Percentiles rank a stretch among this genome's conserved stretches.
These are phyloP conservation scores for Suillus decipiens DNA, from an alignment of 768 basidiomycete species.

Conservation along the genomic window DNA sequence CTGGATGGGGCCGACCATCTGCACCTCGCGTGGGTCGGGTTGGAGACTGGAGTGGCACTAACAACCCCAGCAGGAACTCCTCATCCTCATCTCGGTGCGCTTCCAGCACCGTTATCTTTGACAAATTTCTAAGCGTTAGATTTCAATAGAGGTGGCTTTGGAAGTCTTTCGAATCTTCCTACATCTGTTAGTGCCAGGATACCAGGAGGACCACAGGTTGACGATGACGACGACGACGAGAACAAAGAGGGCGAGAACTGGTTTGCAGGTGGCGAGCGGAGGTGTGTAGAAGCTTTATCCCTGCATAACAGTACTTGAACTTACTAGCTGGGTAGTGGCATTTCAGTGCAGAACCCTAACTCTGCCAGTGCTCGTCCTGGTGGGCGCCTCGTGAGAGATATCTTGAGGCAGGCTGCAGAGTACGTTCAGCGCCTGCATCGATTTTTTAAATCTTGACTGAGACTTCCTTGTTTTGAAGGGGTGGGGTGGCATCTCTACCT, in stretches of 20 bases:
- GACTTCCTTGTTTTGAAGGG: neutral
- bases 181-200: slow-evolving; percentile 20
- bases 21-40: slow-evolving; percentile 52
- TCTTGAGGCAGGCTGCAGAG: slow-evolving; percentile 82
- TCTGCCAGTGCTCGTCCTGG: slow-evolving; percentile 43
- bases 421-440: slow-evolving; percentile 36
- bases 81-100: slow-evolving; percentile 19
- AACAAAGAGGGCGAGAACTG: slow-evolving; percentile 62
- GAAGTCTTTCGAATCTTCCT: slow-evolving; percentile 37
- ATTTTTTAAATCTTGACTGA: neutral
- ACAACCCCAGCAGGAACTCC: slow-evolving; percentile 30
- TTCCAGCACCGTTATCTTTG: neutral
- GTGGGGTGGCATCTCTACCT: slow-evolving; percentile 25
- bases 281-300: slow-evolving; percentile 43
- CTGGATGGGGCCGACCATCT: slow-evolving; percentile 44
- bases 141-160: slow-evolving; percentile 27
- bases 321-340: slow-evolving; percentile 55
- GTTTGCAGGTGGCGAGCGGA: slow-evolving; percentile 95
- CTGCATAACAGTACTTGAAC: neutral
- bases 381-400: slow-evolving; percentile 63
- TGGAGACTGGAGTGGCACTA: slow-evolving; percentile 46
- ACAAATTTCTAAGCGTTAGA: neutral
- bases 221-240: slow-evolving; percentile 54
- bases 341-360: slow-evolving; percentile 87
- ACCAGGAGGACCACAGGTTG: slow-evolving; percentile 31